A percentile compares a stretch with the other conserved stretches of the same genome.
Evolutionary conservation across 2,329 filamentous ascomycete species (phyloP).

Genomic region (Saccharata proteae): DNA sequence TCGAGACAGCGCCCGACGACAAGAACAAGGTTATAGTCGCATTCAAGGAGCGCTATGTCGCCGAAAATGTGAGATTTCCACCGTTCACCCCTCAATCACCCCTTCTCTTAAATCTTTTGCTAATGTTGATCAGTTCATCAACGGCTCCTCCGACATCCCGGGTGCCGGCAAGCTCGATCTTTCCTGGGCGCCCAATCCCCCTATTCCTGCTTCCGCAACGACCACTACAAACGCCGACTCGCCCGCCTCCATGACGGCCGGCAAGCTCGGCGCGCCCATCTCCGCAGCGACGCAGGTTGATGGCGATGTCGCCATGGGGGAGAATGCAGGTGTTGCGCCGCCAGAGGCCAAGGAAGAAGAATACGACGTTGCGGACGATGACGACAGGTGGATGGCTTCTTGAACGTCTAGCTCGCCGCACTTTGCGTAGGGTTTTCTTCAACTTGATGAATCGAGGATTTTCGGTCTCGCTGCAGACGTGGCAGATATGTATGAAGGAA

Average conservation of each 20-base stretch:
- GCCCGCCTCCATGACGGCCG: neutral
- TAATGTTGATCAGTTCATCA: conserved; percentile 30
- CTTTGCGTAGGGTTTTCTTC: too few relatives aligned
- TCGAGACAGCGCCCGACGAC: conserved; percentile 26
- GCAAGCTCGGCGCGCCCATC: conserved; percentile 1
- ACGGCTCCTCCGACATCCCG: conserved; percentile 44
- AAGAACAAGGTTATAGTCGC: conserved; percentile 27
- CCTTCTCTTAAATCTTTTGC: neutral
- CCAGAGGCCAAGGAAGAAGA: conserved; percentile 27
- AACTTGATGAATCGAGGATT: too few relatives aligned
- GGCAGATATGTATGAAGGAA: too few relatives aligned
- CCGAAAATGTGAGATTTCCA: conserved; percentile 49
- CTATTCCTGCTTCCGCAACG: neutral
- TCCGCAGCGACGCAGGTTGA: neutral
- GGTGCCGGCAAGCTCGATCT: conserved; percentile 54
- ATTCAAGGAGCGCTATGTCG: conserved; percentile 42
- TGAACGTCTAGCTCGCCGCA: too few relatives aligned
- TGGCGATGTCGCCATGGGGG: conserved; percentile 10
- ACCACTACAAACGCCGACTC: conserved; percentile 6
- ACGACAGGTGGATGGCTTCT: conserved; percentile 30
- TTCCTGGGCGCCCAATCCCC: conserved; percentile 43
- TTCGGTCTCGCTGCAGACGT: too few relatives aligned
- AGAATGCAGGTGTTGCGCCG: conserved; percentile 11
- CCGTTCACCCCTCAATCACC: conserved; percentile 7
- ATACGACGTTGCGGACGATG: conserved; percentile 39